Percentiles rank a stretch among this genome's conserved stretches.
Evolutionary conservation across 306 rosid species (phyloP).

Genomic region (Dicorynia guianensis): DNA sequence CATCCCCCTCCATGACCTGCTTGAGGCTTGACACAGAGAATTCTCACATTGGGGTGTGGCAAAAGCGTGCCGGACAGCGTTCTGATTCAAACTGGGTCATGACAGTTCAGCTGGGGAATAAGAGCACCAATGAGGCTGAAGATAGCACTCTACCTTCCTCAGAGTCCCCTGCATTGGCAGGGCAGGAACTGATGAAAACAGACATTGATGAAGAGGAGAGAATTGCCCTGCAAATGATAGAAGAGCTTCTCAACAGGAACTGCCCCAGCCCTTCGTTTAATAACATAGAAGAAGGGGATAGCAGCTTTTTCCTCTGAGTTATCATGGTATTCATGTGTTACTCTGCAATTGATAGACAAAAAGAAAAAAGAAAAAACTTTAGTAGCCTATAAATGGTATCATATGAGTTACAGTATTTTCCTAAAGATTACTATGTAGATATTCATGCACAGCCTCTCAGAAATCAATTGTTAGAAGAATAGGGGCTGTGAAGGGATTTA

Average conservation of each 20-base stretch:
- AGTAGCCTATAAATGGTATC: constrained; percentile 11
- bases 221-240: constrained; percentile 90
- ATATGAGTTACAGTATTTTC: not conserved
- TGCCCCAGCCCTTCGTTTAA: constrained; percentile 55
- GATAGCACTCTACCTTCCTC: constrained; percentile 6
- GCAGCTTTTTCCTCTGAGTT: constrained; percentile 41
- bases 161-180: not conserved
- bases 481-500: not conserved
- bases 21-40: constrained; percentile 87
- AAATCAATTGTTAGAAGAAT: constrained; percentile 1
- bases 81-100: constrained; percentile 83
- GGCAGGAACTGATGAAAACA: constrained; percentile 26
- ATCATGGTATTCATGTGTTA: constrained; percentile 36
- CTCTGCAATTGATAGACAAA: too few species aligned
- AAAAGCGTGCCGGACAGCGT: constrained; percentile 72
- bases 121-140: not conserved
- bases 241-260: constrained; percentile 80
- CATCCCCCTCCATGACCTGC: constrained; percentile 90
- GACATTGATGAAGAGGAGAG: constrained; percentile 70
- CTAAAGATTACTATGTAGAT: not conserved
- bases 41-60: constrained; percentile 92
- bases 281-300: constrained; percentile 40
- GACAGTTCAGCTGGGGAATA: constrained; percentile 70
- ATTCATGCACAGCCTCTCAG: not conserved
- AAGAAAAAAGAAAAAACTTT: not conserved